Evolutionary conservation across 306 rosid species (phyloP), one percentile per base, ranked within the genome.

Genomic region (Astragalus membranaceus): DNA sequence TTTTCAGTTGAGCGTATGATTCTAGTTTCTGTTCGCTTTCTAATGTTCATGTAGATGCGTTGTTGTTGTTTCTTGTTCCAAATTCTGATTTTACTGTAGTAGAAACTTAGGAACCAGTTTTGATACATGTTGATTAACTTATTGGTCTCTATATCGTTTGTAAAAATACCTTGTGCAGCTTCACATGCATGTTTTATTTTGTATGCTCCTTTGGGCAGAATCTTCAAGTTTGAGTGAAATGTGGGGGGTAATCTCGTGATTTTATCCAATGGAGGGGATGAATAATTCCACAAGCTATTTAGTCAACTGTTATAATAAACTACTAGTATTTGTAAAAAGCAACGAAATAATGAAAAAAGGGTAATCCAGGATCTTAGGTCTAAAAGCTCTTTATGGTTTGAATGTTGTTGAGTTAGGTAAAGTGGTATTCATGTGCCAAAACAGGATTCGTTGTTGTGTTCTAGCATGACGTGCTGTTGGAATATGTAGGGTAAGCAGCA

Each of bases 291-390:
- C 46, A 53, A 36, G 42, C 75, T 65, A 60, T 52, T 8, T 48
- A 80, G 91, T 86, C 91, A 84, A 82, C 67, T 64, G 53, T 49
- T 72, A 56, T 67, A 75, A 78, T 78, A 68, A 72, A 60, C 73
- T 41, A 36, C 16, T 57, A 20, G 23, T 20, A 20, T 0, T 69
- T 78, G 76, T 60, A 69, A 53, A 85, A 69, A 57, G 64, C 14
- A 69, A 46, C 43, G 46, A 57, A 54, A 70, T 32, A 13, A 69
- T 75, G 23, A 66, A 56, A 36, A 58, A 15, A 6, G 5, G 36
- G 37, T 49, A 23, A 53, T 50, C 60, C 7, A 43, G 43, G 47
- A 51, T 49, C 68, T 49, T 54, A 47, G 75, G 75, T 70, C 55
- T 51, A 48, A 52, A 75, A 62, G 67, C 43, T 14, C 46, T 30